Conservation (phyloP, 176 grass and related monocot species). For the Aegilops bicornis region DNA sequence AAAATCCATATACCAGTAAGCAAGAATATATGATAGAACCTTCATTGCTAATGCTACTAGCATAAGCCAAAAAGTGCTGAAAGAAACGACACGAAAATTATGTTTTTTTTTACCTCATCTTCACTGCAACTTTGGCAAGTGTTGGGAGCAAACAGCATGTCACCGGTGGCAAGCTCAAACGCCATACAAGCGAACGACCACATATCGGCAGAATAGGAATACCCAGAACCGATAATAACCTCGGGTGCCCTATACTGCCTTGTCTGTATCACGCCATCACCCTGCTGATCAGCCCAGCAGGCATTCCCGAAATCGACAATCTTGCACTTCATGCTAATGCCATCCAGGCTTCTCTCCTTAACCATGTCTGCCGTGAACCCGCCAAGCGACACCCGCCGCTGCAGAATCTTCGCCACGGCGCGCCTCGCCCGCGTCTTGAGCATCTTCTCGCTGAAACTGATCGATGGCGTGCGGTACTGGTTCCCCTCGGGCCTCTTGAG, state of each 20-base stretch:
- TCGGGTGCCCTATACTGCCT: conserved; percentile 91
- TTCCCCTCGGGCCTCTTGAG: conserved; percentile 58
- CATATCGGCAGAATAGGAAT: conserved; percentile 79
- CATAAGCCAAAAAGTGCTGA: background rate
- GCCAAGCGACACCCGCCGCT: conserved; percentile 57
- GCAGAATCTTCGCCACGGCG: conserved; percentile 64
- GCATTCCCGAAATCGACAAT: conserved; percentile 95
- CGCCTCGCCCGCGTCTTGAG: conserved; percentile 64
- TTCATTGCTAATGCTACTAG: background rate
- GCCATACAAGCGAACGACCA: conserved; percentile 90
- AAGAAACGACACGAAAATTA: background rate
- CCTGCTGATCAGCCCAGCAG: conserved; percentile 65
- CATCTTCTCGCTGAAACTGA: conserved; percentile 74
- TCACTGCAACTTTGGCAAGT: conserved; percentile 59
- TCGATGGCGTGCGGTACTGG: conserved; percentile 32
- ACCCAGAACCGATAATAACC: conserved; percentile 82
- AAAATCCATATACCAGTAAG: background rate
- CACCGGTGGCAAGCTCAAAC: conserved; percentile 95
- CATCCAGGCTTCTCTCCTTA: conserved; percentile 74
- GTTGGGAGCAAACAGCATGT: conserved; percentile 77
- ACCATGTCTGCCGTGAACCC: conserved; percentile 41
- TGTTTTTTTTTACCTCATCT: conserved; percentile 74
- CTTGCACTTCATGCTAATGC: conserved; percentile 83
- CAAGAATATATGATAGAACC: background rate
- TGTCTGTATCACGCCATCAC: conserved; percentile 78